These are phyloP conservation scores for Sordariomycetes sp. DNA, from an alignment of 2,329 filamentous ascomycete genomes.

Conservation along the genomic window DNA sequence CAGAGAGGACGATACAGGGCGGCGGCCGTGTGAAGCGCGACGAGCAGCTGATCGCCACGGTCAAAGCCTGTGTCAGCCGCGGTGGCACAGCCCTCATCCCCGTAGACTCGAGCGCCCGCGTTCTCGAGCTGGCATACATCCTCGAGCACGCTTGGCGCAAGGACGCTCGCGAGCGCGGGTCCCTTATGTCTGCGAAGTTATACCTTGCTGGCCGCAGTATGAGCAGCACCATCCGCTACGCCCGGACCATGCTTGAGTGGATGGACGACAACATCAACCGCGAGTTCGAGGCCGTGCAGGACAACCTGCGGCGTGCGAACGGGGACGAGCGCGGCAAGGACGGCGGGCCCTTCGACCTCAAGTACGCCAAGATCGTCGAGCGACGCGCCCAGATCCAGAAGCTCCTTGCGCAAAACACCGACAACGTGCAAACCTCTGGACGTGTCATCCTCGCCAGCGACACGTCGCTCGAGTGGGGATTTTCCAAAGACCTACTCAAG, in stretches of 20 bases:
- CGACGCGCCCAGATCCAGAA: conserved; percentile 69
- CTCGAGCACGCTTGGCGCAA: conserved; percentile 85
- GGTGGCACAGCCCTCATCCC: conserved; percentile 90
- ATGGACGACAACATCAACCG: conserved; percentile 94
- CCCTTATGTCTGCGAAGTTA: conserved; percentile 46
- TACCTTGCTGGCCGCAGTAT: conserved; percentile 82
- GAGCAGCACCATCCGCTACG: conserved; percentile 80
- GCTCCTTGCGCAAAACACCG: conserved; percentile 39
- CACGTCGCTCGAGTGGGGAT: conserved; percentile 85
- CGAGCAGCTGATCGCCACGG: conserved; percentile 72
- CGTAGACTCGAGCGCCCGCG: conserved; percentile 88
- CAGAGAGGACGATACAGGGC: conserved; percentile 57
- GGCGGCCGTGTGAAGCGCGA: conserved; percentile 74
- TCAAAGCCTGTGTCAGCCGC: conserved; percentile 65
- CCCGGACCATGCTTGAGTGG: conserved; percentile 96
- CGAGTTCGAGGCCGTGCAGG: conserved; percentile 70
- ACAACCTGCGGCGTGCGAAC: conserved; percentile 35
- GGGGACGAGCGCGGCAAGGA: conserved; percentile 32
- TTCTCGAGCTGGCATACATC: conserved; percentile 84
- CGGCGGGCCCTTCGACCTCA: conserved; percentile 79
- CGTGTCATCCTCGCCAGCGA: conserved; percentile 88
- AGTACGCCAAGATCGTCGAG: conserved; percentile 73
- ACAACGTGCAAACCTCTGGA: conserved; percentile 32
- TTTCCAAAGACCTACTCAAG: conserved; percentile 71
- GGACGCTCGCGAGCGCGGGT: conserved; percentile 41